Base-by-base conservation (phyloP, 257 asterid species). In the Solanum microdontum region DNA sequence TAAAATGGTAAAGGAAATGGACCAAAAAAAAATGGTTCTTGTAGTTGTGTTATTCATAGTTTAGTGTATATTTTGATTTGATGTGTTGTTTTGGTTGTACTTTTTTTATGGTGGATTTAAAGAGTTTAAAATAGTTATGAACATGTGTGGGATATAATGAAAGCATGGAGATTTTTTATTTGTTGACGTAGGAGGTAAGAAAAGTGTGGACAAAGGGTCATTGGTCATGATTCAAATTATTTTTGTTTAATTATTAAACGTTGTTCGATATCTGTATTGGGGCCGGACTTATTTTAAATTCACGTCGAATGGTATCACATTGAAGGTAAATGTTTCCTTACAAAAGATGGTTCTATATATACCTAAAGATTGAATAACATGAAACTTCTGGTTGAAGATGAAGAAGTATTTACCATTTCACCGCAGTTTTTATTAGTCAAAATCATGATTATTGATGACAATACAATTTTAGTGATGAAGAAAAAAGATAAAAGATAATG, bases 131-230 rank as follows among this genome's bases (percentile, higher is more conserved):
- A 26, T 83, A 86, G 58, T 66, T 89, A 86, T 76, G 36, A 87
- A 85, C 87, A 84, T 86, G 80, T 74, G 75, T 76, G 77, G 15
- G 68, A 28, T 79, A 72, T 83, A 23, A 82, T 60, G 60, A 19
- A 86, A 88, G 45, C 72, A 75, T 40, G 51, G 45, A 43, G 12
- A 82, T 10, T 82, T 1, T 79, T 45, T 28, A 13, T 82, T 24
- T 88, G 86, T 91, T 90, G 89, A 70, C 96, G 94, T 96, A 92
- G 93, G 94, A 87, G 89, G 93, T 89, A 96, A 94, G 96, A 86
- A 85, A 91, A 91, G 93, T 45, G 88, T 88, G 89, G 87, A 88
- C 80, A 48, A 37, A 88, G 85, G 69, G 19, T 80, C 68, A 80
- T 80, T 73, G 2, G 37, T 34, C 28, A 73, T 73, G 9, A 34